Evolutionary conservation across 1,139 yeast species (phyloP).

Genomic region (Yamadazyma sp.): DNA sequence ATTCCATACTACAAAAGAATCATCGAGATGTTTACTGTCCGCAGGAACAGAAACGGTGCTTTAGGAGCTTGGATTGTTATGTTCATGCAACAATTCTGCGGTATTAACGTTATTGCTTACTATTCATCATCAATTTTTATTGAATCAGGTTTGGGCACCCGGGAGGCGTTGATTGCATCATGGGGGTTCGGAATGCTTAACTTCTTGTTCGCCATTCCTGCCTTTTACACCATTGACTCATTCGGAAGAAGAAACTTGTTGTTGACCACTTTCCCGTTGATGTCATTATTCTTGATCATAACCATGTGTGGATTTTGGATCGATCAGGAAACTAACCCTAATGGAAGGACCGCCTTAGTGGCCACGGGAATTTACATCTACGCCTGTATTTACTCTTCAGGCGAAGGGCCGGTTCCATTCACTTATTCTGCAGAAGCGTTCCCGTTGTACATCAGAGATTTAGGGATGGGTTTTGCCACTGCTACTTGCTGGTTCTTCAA

Average conservation of each 20-base stretch:
- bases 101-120: slow-evolving; percentile 85
- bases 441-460: slow-evolving; percentile 80
- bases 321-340: slow-evolving; percentile 32
- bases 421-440: slow-evolving; percentile 85
- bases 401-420: slow-evolving; percentile 91
- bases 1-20: slow-evolving; percentile 53
- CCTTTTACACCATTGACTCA: slow-evolving; percentile 76
- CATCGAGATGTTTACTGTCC: slow-evolving; percentile 58
- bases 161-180: slow-evolving; percentile 71
- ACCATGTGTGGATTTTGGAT: slow-evolving; percentile 81
- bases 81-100: slow-evolving; percentile 94
- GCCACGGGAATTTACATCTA: slow-evolving; percentile 73
- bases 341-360: slow-evolving; percentile 64
- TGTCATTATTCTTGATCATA: slow-evolving; percentile 65
- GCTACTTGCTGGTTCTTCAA: slow-evolving; percentile 87
- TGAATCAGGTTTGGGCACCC: slow-evolving; percentile 62
- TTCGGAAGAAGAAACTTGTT: slow-evolving; percentile 76
- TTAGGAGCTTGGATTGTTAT: slow-evolving; percentile 79
- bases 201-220: slow-evolving; percentile 81
- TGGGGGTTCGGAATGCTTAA: slow-evolving; percentile 87
- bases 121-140: slow-evolving; percentile 75
- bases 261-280: slow-evolving; percentile 72
- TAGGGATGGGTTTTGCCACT: slow-evolving; percentile 85
- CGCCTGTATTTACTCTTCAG: slow-evolving; percentile 75
- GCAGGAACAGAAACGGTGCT: slow-evolving; percentile 84